A percentile compares a stretch with the other conserved stretches of the same genome.
These are phyloP conservation scores for Stromatinia cepivora DNA, from an alignment of 2,329 filamentous ascomycete genomes.

Conservation along the genomic window DNA sequence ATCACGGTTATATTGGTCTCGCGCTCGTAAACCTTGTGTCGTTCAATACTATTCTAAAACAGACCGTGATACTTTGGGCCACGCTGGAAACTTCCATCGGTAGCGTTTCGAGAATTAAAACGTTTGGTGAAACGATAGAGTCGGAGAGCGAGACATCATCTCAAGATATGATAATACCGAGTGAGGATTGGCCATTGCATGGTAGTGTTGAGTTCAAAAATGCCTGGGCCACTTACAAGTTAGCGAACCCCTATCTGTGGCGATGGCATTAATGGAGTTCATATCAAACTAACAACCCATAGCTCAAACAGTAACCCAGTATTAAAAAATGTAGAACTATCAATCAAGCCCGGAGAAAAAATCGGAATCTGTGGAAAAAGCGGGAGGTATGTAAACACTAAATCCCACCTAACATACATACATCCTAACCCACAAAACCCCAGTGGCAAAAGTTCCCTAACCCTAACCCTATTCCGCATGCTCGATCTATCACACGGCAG, in stretches of 20 bases:
- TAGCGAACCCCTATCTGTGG: background rate
- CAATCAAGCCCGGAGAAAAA: background rate
- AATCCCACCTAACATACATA: background rate
- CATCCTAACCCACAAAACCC: too few relatives aligned
- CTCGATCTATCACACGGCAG: background rate
- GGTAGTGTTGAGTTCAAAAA: background rate
- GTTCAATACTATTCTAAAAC: background rate
- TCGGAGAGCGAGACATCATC: background rate
- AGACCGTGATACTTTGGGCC: background rate
- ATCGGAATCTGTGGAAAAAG: background rate
- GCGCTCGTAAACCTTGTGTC: conserved; percentile 38
- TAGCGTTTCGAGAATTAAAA: background rate
- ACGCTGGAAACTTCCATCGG: background rate
- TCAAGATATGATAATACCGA: background rate
- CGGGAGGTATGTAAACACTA: background rate
- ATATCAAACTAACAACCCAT: background rate
- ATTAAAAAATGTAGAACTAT: background rate
- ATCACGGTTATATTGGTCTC: conserved; percentile 40
- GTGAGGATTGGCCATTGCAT: background rate
- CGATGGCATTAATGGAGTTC: background rate
- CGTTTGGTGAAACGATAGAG: background rate
- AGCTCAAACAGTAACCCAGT: background rate
- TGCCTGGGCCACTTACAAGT: background rate
- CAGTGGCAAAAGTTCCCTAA: background rate
- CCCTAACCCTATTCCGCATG: background rate